These are phyloP conservation scores for Pogostemon cablin DNA, from an alignment of 257 asterid genomes.

Conservation along the genomic window DNA sequence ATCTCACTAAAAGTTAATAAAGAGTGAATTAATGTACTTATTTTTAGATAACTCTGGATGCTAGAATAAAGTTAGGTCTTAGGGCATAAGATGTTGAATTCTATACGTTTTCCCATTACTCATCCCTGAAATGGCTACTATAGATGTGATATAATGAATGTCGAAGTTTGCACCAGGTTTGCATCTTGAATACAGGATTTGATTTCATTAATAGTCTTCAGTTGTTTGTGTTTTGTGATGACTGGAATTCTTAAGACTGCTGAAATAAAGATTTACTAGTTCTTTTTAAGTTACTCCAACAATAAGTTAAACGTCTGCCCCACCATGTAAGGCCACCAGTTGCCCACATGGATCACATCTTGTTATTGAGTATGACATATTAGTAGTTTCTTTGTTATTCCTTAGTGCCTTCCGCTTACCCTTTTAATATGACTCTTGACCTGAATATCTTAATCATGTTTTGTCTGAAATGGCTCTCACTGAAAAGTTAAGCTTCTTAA, in stretches of 20 bases:
- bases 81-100: constrained; percentile 10
- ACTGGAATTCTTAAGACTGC: not conserved
- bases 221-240: not conserved
- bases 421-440: not conserved
- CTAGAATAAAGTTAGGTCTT: not conserved
- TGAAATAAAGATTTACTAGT: not conserved
- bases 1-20: not conserved
- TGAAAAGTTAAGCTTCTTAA: constrained; percentile 7
- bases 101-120: not conserved
- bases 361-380: not conserved
- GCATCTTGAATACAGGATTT: no score
- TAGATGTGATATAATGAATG: not conserved
- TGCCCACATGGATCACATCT: not conserved
- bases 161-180: no score
- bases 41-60: no score
- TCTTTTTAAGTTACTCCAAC: not conserved
- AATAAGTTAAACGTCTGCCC: not conserved
- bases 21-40: no score
- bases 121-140: not conserved
- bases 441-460: not conserved
- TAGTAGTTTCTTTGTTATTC: not conserved
- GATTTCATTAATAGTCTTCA: not conserved
- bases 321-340: not conserved
- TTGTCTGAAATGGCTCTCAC: not conserved
- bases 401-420: not conserved